A percentile compares a stretch with the other conserved stretches of the same genome.
phyloP scores from a whole-genome alignment of 1,139 yeast species.

The Chernovozyma sophiae-reginae region DNA sequence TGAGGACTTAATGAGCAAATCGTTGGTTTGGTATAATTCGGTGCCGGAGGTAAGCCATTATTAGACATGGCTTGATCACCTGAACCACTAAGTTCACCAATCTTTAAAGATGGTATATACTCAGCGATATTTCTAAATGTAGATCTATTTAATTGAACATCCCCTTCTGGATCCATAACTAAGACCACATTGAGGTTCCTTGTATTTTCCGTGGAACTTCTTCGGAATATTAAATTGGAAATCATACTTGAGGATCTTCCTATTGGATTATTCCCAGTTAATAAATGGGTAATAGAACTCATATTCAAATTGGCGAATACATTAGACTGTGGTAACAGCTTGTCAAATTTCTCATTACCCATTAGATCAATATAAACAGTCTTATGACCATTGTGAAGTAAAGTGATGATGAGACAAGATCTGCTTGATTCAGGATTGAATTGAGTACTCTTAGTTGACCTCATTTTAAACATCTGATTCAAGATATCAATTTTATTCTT shows the following conservation, averaged over 20 bases:
- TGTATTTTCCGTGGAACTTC: constrained; percentile 7
- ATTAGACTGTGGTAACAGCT: constrained; percentile 13
- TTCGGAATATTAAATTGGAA: constrained; percentile 26
- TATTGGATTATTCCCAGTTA: constrained; percentile 9
- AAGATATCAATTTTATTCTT: constrained; percentile 8
- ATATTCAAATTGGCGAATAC: constrained; percentile 27
- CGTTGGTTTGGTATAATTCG: constrained; percentile 33
- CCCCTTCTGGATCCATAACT: constrained; percentile 28
- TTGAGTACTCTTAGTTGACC: constrained; percentile 19
- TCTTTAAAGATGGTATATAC: constrained; percentile 17
- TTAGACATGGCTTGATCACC: neutral
- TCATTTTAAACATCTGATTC: constrained; percentile 16
- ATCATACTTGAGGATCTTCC: constrained; percentile 24
- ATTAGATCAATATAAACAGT: constrained; percentile 27
- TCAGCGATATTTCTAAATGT: constrained; percentile 25
- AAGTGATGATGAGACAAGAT: constrained; percentile 25
- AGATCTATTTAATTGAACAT: constrained; percentile 22
- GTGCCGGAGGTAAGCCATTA: constrained; percentile 10
- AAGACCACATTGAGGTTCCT: constrained; percentile 21
- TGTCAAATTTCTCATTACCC: constrained; percentile 28
- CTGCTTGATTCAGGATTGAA: constrained; percentile 22
- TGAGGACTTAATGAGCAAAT: constrained; percentile 19
- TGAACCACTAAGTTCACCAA: neutral
- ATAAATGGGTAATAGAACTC: constrained; percentile 26
- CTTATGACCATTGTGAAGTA: constrained; percentile 18